Evolutionary conservation across 345 rosid species (phyloP).

Genomic region (Camelina neglecta): DNA sequence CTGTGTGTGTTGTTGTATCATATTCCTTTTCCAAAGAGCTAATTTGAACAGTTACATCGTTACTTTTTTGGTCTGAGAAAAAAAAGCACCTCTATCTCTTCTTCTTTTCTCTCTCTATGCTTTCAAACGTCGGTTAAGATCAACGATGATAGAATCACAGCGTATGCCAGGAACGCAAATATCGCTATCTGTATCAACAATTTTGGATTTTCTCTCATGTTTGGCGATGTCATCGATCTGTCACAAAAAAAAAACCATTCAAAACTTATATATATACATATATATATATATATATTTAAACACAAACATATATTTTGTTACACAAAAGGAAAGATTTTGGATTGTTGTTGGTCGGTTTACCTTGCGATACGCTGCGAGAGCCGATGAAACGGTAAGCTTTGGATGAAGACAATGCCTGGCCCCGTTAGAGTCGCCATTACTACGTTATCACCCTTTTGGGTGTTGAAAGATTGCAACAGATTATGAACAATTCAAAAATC

Average conservation of each 20-base stretch:
- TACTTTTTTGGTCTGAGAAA: constrained; percentile 20
- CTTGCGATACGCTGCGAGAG: constrained; percentile 92
- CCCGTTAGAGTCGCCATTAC: constrained; percentile 85
- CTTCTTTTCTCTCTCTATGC: neutral
- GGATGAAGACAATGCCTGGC: constrained; percentile 97
- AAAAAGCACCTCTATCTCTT: neutral
- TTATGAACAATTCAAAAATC: constrained; percentile 1
- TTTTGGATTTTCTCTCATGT: constrained; percentile 97
- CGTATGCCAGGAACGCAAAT: constrained; percentile 90
- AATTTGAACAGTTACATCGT: constrained; percentile 21
- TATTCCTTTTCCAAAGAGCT: constrained; percentile 24
- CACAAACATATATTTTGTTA: neutral
- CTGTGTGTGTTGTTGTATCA: neutral
- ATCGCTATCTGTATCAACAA: constrained; percentile 79
- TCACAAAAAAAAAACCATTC: constrained; percentile 18
- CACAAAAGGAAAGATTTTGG: constrained; percentile 5
- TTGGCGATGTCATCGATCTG: constrained; percentile 97
- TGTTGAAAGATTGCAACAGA: constrained; percentile 8
- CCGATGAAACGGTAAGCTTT: constrained; percentile 87
- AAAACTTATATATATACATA: neutral
- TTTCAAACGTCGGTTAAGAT: constrained; percentile 88
- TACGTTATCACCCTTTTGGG: constrained; percentile 77
- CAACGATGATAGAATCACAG: constrained; percentile 89
- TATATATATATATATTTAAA: neutral
- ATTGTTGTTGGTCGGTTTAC: constrained; percentile 40